Evolutionary conservation across 495 filamentous ascomycete species (phyloP), one percentile per base, ranked within the genome.

Genomic region (Aspergillus carlsbadensis): DNA sequence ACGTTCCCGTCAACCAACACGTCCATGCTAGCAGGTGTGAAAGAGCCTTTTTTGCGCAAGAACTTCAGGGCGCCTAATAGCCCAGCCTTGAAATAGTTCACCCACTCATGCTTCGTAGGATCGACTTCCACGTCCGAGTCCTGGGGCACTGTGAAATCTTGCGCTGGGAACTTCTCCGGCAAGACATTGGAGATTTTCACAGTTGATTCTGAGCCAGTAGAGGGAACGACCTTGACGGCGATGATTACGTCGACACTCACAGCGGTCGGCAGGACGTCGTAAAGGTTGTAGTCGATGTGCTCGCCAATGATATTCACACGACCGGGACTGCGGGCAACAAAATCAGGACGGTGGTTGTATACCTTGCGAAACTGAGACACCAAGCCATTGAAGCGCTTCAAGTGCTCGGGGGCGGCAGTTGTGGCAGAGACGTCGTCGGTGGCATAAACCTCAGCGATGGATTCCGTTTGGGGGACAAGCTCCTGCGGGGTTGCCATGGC

Each of bases 301-400:
- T 98, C 94, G 67, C 94, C 94, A 64, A 98, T 97, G 69, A 98
- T 94, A 78, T 98, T 98, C 57, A 98, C 94, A 54, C 94, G 82
- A 47, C 94, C 94, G 0, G 94, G 94, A 55, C 91, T 95, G 44
- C 94, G 84, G 1, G 94, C 83, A 6, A 98, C 84, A 63, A 96
- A 98, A 40, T 91, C 81, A 2, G 92, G 85, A 11, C 71, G 76
- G 36, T 81, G 78, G 55, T 82, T 84, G 73, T 92, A 96, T n/a
- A 67, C 74, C 56, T 84, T 76, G 63, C 85, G 73, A 70, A 98
- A 98, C 55, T 81, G 81, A 34, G 77, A 72, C 26, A 92, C 71
- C 14, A 98, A 82, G 21, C 67, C 71, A 36, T 87, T 79, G 86
- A 91, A 98, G 66, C 94, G 80, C 42, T 67, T 49, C 63, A 77